Base-by-base conservation (phyloP, 2,329 filamentous ascomycete genomes). In the Beauveria medogensis region DNA sequence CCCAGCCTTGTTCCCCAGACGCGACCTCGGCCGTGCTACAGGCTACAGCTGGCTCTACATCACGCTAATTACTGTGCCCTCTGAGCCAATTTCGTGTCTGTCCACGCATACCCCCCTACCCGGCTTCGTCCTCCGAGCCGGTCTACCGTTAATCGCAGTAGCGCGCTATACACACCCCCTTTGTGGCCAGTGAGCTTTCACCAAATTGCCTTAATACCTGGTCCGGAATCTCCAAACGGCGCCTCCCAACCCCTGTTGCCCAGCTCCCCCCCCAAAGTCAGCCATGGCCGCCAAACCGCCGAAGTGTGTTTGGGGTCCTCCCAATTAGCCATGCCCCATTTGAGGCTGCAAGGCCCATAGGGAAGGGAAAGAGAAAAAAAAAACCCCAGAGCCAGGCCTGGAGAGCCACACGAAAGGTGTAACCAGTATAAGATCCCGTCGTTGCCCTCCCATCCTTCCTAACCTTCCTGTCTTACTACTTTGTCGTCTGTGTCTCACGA, bases 281-380 rank as follows among this genome's bases (percentile, higher is more conserved):
- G 58, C 58, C 58, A 60, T 60, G 58, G 28, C 58, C 58, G 58
- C 26, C 58, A 60, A 60, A 60, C 51, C 51, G 52, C 58, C 58
- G 58, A 60, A 55, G 51, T 44, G 44, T 60, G 57, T 60, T 55
- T 55, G 58, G 58, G 51, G 30, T 37, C 24, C 16, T 47, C 50
- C 41, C 43, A 55, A 52, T 52, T 52, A 52, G 56, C 40, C 20
- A 24, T 54, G 47, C 48, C 58, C 50, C 58, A 50, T 55, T 30
- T 34, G 24, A 10, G 34, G 24, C 37, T 37, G 54, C 30, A 55
- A 55, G 41, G 41, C 34, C 40, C 9, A 28, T 43, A 20, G 34
- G 34, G 34, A 26, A 44, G 24, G 4, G 4, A 3, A 52, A 20
- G 18, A 4, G 12, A 12, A 28, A 4, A 8, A 43, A 52, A 43